Base-by-base conservation (phyloP, 352 stramenopile species). In the Globisporangium carolinianum region DNA sequence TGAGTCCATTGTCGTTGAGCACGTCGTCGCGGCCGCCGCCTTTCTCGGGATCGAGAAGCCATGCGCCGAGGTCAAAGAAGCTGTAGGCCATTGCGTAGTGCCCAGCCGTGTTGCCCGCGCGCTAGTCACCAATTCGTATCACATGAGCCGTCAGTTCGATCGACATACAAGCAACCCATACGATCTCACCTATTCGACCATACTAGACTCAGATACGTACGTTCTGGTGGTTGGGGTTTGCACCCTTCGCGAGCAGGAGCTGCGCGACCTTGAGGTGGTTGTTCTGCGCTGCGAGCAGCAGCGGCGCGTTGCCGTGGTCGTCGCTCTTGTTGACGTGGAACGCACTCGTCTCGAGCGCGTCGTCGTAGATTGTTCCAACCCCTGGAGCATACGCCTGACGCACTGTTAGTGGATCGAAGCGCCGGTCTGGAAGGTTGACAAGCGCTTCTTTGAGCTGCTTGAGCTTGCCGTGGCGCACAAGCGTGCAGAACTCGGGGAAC, bases 81-180 rank as follows among this genome's bases (percentile, higher is more conserved):
- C 74, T 91, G 72, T 95, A 97, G 14, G 84, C 79, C 81, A 98
- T 94, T 35, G 93, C 93, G 69, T 96, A 98, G 65, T 98, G 92
- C 43, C 96, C 80, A 0, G 91, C 75, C 1, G 92, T 98, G 63
- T 98, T 95, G 36, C 92, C 93, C 47, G 81, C 69, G 69, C 79
- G 86, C 76, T 87, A 54, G 43, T 37, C 32, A 42, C 7, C 42
- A 17, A 18, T 45, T 3, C 32, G 11, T 18, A 47, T 55, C 18
- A 60, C 35, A 46, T n/a, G 43, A 3, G 24, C 24, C 0, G 24
- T 32, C 24, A 32, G 24, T 32, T 32, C 1, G 24, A 32, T 32
- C 24, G 1, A 32, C 24, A 32, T 32, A 32, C 24, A 32, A 32
- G 17, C 51, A 49, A 32, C 24, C n/a, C 52, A 11, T 32, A 32